Conservation (phyloP, 768 basidiomycete species). For the Holtermanniella nyarrowii region DNA sequence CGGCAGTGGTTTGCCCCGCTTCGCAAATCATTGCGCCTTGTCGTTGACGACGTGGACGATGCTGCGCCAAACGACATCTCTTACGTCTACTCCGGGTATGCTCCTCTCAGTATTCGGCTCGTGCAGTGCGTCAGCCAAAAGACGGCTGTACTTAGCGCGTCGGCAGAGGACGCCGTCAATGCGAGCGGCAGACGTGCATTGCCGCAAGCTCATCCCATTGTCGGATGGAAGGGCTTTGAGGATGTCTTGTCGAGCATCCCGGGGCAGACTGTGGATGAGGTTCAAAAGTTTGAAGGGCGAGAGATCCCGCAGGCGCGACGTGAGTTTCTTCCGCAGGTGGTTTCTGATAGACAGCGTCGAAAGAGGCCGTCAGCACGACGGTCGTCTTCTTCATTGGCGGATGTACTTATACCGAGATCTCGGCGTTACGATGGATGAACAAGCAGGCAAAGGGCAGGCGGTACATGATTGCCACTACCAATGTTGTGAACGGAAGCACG, state of each 20-base stretch:
- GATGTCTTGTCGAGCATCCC: constrained; percentile 72
- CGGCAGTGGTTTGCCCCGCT: constrained; percentile 58
- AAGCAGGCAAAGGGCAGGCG: constrained; percentile 75
- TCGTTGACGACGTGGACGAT: constrained; percentile 71
- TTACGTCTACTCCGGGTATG: constrained; percentile 93
- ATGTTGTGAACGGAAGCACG: constrained; percentile 63
- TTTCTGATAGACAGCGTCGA: constrained; percentile 29
- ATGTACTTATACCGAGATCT: constrained; percentile 93
- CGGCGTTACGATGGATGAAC: constrained; percentile 84
- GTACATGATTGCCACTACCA: constrained; percentile 83
- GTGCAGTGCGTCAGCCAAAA: constrained; percentile 91
- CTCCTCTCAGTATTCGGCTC: constrained; percentile 80
- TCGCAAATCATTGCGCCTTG: constrained; percentile 75
- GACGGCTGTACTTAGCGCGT: constrained; percentile 56
- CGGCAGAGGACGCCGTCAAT: constrained; percentile 41
- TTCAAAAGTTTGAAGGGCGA: constrained; percentile 34
- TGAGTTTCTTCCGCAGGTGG: constrained; percentile 6
- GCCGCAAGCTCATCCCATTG: constrained; percentile 72
- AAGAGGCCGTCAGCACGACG: constrained; percentile 64
- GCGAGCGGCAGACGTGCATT: constrained; percentile 46
- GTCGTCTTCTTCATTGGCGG: constrained; percentile 95
- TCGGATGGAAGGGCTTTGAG: constrained; percentile 97
- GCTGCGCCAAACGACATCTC: constrained; percentile 75
- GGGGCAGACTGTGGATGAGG: constrained; percentile 74
- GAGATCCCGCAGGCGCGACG: constrained; percentile 6